Evolutionary conservation across 139 green algal genomes (phyloP).

Genomic region (Auxenochlorella pyrenoidosa): DNA sequence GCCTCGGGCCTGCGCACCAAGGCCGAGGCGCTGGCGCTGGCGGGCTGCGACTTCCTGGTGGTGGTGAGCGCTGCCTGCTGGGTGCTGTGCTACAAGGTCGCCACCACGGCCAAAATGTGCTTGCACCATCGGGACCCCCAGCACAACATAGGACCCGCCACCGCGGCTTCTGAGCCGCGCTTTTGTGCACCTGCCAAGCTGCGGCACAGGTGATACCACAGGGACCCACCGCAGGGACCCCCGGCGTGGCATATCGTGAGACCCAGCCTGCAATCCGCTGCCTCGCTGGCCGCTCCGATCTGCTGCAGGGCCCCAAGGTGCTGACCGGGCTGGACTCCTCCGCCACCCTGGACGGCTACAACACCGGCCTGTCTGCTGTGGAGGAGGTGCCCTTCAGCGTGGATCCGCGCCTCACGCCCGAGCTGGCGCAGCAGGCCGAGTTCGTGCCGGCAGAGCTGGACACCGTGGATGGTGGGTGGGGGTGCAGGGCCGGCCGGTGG

Average conservation of each 20-base stretch:
- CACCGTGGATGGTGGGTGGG: conserved; percentile 18
- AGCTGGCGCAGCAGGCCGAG: conserved; percentile 20
- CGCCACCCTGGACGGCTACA: conserved; percentile 77
- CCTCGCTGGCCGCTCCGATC: not conserved
- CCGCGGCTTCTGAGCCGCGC: no score
- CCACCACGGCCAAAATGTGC: no score
- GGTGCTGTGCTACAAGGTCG: no score
- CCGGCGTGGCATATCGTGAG: not conserved
- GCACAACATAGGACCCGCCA: no score
- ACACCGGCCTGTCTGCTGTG: conserved; percentile 54
- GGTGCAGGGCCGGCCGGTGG: no score
- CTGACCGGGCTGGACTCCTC: conserved; percentile 55
- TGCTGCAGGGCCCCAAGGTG: conserved; percentile 64
- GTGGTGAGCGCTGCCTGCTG: not conserved
- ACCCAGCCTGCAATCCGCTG: not conserved
- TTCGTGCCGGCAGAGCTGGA: conserved; percentile 33
- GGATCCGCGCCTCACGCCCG: conserved; percentile 23
- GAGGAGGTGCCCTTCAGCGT: conserved; percentile 18
- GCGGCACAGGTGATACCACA: no score
- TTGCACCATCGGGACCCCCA: no score
- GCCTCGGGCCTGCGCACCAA: conserved; percentile 77
- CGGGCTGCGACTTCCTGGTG: conserved; percentile 85
- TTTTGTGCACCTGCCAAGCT: no score
- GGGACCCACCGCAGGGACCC: no score
- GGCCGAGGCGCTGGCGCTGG: conserved; percentile 76